Base-by-base conservation (phyloP, 495 filamentous ascomycete genomes). In the Aspergillus nanangensis region DNA sequence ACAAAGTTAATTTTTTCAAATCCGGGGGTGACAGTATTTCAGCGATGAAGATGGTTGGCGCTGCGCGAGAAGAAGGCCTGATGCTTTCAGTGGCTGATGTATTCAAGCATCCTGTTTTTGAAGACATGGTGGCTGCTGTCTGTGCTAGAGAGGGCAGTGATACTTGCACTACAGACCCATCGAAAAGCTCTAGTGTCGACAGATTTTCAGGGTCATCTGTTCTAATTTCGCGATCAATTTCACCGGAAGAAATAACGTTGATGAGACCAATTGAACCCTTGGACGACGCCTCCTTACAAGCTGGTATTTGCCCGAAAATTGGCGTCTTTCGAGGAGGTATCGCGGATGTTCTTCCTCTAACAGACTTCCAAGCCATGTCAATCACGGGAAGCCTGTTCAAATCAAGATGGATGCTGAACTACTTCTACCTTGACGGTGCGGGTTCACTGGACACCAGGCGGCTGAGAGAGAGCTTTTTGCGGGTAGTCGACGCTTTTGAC, bases 41-140 rank as follows among this genome's bases (percentile, higher is more conserved):
- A 5, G 81, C 83, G 9, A 87, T 87, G 79, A 82, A 79, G 60
- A 66, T 87, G 35, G 82, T 82, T 8, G 76, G 80, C 9, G 74
- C 76, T 49, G 75, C 76, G 23, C 65, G 74, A 8, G 70, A 77
- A 32, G 69, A 77, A 20, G 75, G 77, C 4, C 41, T 83, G 29
- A 61, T 71, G 21, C 53, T 85, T 34, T 80, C 74, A 3, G 80
- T 84, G 10, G 72, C 75, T 0, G 73, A 75, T 56, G 65, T 77
- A 31, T 74, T 77, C 53, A 62, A 62, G 40, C 65, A 63, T 22
- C 73, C 73, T 13, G 58, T 67, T 0, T 74, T 77, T 42, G 67
- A 68, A 25, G 67, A 75, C 20, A 74, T 77, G 73, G 44, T 72
- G 20, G 50, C 59, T 1, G 51, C 60, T 24, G 53, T 73, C 19